A percentile compares a stretch with the other conserved stretches of the same genome.
Evolutionary conservation across 2,329 filamentous ascomycete species (phyloP).

Genomic region (Xylariaceae sp.): DNA sequence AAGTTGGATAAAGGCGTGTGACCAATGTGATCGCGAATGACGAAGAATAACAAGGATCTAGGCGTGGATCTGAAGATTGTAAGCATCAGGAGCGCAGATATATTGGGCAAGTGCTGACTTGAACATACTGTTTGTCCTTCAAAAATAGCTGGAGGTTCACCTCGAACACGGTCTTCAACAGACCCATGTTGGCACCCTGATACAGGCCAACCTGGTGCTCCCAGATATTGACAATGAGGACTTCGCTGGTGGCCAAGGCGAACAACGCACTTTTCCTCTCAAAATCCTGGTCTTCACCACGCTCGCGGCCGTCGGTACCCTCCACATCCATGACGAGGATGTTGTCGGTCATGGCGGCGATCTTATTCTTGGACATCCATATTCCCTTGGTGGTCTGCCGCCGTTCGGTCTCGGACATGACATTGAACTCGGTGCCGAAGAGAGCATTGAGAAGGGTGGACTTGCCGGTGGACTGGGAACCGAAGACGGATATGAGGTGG

Average conservation of each 20-base stretch:
- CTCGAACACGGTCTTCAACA: conserved; percentile 98
- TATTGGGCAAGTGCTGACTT: background rate
- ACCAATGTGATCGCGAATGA: conserved; percentile 94
- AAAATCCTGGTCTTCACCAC: conserved; percentile 97
- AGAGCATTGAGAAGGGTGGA: conserved; percentile 94
- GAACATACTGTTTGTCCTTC: conserved; percentile 81
- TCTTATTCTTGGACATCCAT: conserved; percentile 98
- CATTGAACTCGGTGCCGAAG: conserved; percentile 92
- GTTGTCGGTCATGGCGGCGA: conserved; percentile 81
- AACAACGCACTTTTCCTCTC: conserved; percentile 98
- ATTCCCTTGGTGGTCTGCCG: conserved; percentile 98
- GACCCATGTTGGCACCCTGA: conserved; percentile 97
- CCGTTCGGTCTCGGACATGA: conserved; percentile 93
- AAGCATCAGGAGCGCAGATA: conserved; percentile 8
- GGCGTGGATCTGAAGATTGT: conserved; percentile 65
- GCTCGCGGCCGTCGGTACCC: conserved; percentile 91
- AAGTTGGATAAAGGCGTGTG: conserved; percentile 87
- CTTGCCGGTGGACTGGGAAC: conserved; percentile 97
- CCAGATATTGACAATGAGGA: conserved; percentile 98
- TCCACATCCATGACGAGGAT: conserved; percentile 99
- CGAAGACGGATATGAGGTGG: conserved; percentile 97
- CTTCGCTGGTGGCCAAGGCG: conserved; percentile 93
- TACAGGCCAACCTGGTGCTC: conserved; percentile 98
- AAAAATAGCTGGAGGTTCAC: conserved; percentile 96
- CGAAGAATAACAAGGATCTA: conserved; percentile 92